Base-by-base conservation (phyloP, 2,329 filamentous ascomycete genomes). In the Capronia americana region DNA sequence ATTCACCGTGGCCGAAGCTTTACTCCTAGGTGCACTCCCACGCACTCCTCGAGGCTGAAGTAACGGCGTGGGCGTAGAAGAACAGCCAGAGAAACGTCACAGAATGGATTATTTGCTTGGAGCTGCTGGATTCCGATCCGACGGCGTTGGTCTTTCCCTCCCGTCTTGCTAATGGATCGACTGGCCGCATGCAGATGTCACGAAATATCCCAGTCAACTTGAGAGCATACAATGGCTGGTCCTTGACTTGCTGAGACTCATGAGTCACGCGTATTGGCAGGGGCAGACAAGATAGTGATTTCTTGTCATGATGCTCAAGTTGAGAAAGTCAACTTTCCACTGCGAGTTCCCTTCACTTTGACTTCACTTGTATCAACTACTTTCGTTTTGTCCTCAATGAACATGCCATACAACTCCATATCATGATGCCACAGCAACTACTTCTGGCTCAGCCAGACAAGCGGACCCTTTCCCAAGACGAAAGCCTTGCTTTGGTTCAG, bases 401-500 rank as follows among this genome's bases (percentile, higher is more conserved):
- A 24, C 11, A 17, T 55, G 1, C 17, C 24, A 38, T 20, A 26
- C 30, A 28, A 14, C 46, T 34, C 28, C 24, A 17, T 30, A 10
- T 24, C 58, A 57, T 11, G 24, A 68, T 68, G 66, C 28, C 66
- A 59, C 61, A 62, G 51, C 66, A 59, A 32, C 46, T 62, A 24
- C 53, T 68, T 23, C 56, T 60, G 32, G 38, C 44, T n/a, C n/a
- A 28, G 4, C 54, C 58, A 12, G 17, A 50, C 4, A 34, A 54
- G 55, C 41, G 51, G 12, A 58, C 12, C 7, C 63, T 68, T 10
- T 67, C 64, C 6, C 66, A 69, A 51, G 28, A 23, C n/a, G 30
- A 69, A 28, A 71, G 71, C 46, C 62, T 72, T 7, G 65, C 63
- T 2, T 48, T 70, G 32, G 67, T 69, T 23, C 65, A 72, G 46